Conservation (phyloP, 257 asterid species). For the Datura wrightii region DNA sequence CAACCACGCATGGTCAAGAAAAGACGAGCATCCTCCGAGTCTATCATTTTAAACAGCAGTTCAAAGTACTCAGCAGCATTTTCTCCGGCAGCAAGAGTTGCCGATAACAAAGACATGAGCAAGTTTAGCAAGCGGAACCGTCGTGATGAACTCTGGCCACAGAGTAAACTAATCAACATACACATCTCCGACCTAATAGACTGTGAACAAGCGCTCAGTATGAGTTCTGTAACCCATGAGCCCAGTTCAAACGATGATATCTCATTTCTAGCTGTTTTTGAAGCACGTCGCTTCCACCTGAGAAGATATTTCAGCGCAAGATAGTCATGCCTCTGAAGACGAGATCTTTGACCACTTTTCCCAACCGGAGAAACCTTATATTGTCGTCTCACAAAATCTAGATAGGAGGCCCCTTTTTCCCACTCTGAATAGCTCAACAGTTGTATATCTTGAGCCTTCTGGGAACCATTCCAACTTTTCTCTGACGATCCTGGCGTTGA, state of each 20-base stretch:
- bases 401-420: slow-evolving; percentile 98
- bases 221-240: slow-evolving; percentile 98
- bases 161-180: slow-evolving; percentile 86
- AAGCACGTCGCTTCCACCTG: slow-evolving; percentile 89
- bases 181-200: slow-evolving; percentile 99
- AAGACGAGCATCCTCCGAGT: slow-evolving; percentile 90
- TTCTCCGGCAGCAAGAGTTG: slow-evolving; percentile 94
- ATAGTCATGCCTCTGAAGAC: slow-evolving; percentile 77
- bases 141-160: slow-evolving; percentile 92
- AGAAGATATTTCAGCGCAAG: slow-evolving; percentile 91
- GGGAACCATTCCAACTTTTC: slow-evolving; percentile 80
- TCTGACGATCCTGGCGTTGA: slow-evolving; percentile 58
- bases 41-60: slow-evolving; percentile 91
- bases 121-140: slow-evolving; percentile 82
- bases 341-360: slow-evolving; percentile 80
- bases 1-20: slow-evolving; percentile 93
- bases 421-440: slow-evolving; percentile 93
- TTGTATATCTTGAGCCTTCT: slow-evolving; percentile 81
- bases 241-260: slow-evolving; percentile 90
- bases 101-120: slow-evolving; percentile 90
- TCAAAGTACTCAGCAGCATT: slow-evolving; percentile 97
- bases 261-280: slow-evolving; percentile 69
- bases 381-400: slow-evolving; percentile 98
- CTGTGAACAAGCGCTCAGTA: slow-evolving; percentile 97
- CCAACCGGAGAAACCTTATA: slow-evolving; percentile 82